Conservation (phyloP, 208 protist species). For the Wallacemonas sp. region DNA sequence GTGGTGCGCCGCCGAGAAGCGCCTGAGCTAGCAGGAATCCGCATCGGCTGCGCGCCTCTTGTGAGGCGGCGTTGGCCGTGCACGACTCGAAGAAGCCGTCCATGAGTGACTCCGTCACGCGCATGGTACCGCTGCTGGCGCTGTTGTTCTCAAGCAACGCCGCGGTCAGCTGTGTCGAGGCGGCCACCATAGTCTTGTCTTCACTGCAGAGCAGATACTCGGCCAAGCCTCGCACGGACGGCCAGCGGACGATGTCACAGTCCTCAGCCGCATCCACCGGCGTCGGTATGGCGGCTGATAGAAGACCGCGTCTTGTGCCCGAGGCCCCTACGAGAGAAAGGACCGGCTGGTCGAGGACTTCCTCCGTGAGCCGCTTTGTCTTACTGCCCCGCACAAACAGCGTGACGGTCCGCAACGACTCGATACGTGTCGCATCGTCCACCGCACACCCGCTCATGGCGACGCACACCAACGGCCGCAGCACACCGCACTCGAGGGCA, state of each 20-base stretch:
- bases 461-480: slow-evolving; percentile 44
- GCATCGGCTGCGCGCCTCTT: neutral
- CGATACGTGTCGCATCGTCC: slow-evolving; percentile 75
- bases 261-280: neutral
- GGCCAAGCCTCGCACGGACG: slow-evolving; percentile 43
- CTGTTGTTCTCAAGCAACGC: slow-evolving; percentile 20
- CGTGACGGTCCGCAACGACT: slow-evolving; percentile 60
- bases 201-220: slow-evolving; percentile 52
- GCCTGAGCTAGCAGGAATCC: neutral
- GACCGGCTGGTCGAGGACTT: slow-evolving; percentile 32
- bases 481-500: slow-evolving; percentile 43
- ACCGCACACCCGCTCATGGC: slow-evolving; percentile 58
- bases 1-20: neutral
- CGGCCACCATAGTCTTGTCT: slow-evolving; percentile 49
- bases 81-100: slow-evolving; percentile 7
- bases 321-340: neutral
- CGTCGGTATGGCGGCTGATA: neutral
- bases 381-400: slow-evolving; percentile 33
- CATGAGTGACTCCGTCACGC: slow-evolving; percentile 4
- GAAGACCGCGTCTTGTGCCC: neutral
- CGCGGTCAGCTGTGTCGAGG: slow-evolving; percentile 42
- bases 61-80: neutral
- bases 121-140: neutral
- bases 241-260: slow-evolving; percentile 26
- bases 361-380: slow-evolving; percentile 28